Base-by-base conservation (phyloP, 2,329 filamentous ascomycete genomes). In the Monosporascus sp. region DNA sequence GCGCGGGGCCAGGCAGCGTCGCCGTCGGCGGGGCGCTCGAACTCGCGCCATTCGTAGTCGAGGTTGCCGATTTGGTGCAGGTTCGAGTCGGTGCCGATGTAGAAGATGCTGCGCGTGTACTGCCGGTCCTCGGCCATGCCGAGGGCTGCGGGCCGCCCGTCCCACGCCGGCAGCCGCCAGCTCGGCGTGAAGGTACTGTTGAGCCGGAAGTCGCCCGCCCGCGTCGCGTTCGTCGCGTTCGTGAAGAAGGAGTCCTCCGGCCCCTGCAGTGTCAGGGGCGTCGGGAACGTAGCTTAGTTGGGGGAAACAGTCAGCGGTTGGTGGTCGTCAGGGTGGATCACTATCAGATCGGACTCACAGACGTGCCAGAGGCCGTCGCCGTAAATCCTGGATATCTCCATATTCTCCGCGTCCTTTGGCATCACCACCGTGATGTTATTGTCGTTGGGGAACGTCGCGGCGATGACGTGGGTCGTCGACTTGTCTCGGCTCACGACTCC, bases 391-490 rank as follows among this genome's bases (percentile, higher is more conserved):
- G 65, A 64, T 7, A 69, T 59, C 8, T 67, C 68, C 9, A 74
- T 60, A 51, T 70, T 70, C 16, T 61, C 44, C 2, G 53, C 51
- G 50, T 73, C 70, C 48, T 64, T 66, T 5, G 70, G 60, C 7
- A 64, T 65, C 22, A 68, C 60, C 16, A 74, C 62, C 5, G 69
- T 67, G 52, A 73, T 69, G 56, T 74, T 73, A 26, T 54, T 49
- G 17, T 56, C 56, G 36, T 56, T 59, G 17, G 58, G 60, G 52
- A 67, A 71, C 5, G 60, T 58, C 43, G 68, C 62, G 3, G 52
- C 61, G 38, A 75, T 62, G 24, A 65, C 68, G 19, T 63, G 64
- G 16, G 64, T 53, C 6, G 54, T 55, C 8, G 60, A 61, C 20
- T 55, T 47, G 20, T 71, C 70, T 1, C 64, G 61, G 2, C 69